phyloP scores from a whole-genome alignment of 176 grass and related monocot genomes.

The Eragrostis nindensis region DNA sequence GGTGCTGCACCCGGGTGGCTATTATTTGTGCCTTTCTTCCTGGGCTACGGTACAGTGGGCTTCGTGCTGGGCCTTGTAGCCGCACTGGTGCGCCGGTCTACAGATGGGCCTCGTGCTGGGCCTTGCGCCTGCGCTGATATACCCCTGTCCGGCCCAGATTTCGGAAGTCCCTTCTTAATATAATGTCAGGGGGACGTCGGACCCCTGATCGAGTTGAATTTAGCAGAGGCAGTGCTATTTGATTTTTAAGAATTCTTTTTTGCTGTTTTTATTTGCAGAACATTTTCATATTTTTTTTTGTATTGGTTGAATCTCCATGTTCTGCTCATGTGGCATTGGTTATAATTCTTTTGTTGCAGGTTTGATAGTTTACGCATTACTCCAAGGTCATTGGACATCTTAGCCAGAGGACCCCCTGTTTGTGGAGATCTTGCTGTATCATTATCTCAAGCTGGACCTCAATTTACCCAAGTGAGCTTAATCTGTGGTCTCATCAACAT shows the following conservation, averaged over 20 bases:
- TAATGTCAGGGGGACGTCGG: too few species aligned
- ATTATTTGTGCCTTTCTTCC: too few species aligned
- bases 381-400: constrained; percentile 82
- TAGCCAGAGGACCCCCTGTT: constrained; percentile 85
- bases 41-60: too few species aligned
- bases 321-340: constrained; percentile 25
- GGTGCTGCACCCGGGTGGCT: too few species aligned
- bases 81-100: too few species aligned
- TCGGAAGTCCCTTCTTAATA: too few species aligned
- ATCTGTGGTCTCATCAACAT: constrained; percentile 16
- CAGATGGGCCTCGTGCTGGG: too few species aligned
- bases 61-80: too few species aligned
- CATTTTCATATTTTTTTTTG: constrained; percentile 19
- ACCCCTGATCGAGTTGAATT: too few species aligned
- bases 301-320: constrained; percentile 22
- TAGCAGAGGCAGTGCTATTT: not conserved
- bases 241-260: constrained; percentile 17
- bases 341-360: constrained; percentile 49
- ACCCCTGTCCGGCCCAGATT: too few species aligned
- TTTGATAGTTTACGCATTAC: constrained; percentile 94
- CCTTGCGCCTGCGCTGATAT: too few species aligned
- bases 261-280: not conserved
- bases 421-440: constrained; percentile 94
- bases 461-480: constrained; percentile 87
- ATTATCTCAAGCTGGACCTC: constrained; percentile 96